Base-by-base conservation (phyloP, 306 rosid genomes). In the Potentilla sterilis region DNA sequence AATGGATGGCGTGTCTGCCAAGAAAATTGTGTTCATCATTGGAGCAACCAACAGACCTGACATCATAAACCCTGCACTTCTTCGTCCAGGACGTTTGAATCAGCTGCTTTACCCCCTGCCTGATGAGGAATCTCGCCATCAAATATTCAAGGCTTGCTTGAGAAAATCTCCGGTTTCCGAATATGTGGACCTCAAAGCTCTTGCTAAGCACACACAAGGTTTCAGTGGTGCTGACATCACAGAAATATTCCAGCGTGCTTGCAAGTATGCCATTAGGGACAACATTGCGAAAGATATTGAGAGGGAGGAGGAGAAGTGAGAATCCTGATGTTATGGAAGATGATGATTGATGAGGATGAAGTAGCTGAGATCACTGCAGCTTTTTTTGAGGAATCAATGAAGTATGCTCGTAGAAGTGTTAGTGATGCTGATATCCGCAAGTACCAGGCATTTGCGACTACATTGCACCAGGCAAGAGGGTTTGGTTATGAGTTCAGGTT, bases 41-140 rank as follows among this genome's bases (percentile, higher is more conserved):
- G 83, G 83, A 49, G 88, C 85, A 10, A 85, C 85, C 70, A 85
- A 85, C 73, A 80, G 88, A 62, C 88, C 88, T 19, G 88, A 85
- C 69, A 81, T 85, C 40, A 83, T 85, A n/a, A 81, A 84, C 74
- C 80, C 87, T 43, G 88, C 88, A 54, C 85, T 84, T 67, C 88
- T 84, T 15, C 83, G 88, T 8, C 88, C 88, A 35, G 88, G 88
- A 16, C 83, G 88, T 47, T 79, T 85, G 0, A 85, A 85, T 72
- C 83, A 80, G 19, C 59, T 80, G 61, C 76, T 80, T 61, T 80
- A 75, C 42, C 77, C 84, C 42, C 84, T 81, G 4, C 84, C 84
- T 0, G 84, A 81, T 7, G 84, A 81, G 62, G 77, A 70, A 21
- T 81, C 84, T 13, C 77, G 80, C 34, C 40, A 67, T 58, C 80